A percentile compares a stretch with the other conserved stretches of the same genome.
Conservation (phyloP, 2,329 filamentous ascomycete genomes). For the Cladophialophora carrionii region DNA sequence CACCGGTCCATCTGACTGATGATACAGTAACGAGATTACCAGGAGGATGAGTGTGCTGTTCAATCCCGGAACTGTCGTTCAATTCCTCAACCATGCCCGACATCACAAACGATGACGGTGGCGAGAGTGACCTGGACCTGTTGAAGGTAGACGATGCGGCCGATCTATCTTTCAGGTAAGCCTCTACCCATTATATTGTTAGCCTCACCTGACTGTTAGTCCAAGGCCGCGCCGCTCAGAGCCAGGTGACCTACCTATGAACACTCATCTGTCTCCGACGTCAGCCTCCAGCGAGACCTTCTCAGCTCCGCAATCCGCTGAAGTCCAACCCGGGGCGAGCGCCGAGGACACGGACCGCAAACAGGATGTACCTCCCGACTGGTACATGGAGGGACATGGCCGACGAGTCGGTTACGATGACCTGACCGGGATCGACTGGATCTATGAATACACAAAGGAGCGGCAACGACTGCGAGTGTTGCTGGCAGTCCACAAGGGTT, state of each 20-base stretch:
- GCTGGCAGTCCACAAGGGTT: conserved; percentile 64
- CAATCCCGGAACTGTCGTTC: not conserved
- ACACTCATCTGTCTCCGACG: not conserved
- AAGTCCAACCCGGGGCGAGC: not conserved
- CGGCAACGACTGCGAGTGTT: conserved; percentile 82
- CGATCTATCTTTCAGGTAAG: not conserved
- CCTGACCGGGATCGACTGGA: conserved; percentile 98
- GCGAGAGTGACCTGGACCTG: not conserved
- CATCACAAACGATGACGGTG: not conserved
- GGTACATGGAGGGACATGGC: conserved; percentile 87
- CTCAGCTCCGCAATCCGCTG: not conserved
- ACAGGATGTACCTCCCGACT: conserved; percentile 62
- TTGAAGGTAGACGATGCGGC: conserved; percentile 2
- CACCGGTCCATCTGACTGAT: not conserved
- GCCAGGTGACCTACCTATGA: not conserved
- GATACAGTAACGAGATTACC: not conserved
- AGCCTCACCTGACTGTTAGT: not conserved
- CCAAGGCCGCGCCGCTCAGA: not conserved
- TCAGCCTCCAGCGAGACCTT: conserved; percentile 4
- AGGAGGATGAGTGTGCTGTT: not conserved
- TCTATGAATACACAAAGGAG: conserved; percentile 97
- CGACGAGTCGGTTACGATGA: conserved; percentile 93
- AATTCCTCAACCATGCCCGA: not conserved
- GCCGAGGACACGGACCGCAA: conserved; percentile 39
- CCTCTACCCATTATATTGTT: not conserved